Evolutionary conservation across 2,329 filamentous ascomycete genomes (phyloP).

Genomic region (Thielaviopsis musarum): DNA sequence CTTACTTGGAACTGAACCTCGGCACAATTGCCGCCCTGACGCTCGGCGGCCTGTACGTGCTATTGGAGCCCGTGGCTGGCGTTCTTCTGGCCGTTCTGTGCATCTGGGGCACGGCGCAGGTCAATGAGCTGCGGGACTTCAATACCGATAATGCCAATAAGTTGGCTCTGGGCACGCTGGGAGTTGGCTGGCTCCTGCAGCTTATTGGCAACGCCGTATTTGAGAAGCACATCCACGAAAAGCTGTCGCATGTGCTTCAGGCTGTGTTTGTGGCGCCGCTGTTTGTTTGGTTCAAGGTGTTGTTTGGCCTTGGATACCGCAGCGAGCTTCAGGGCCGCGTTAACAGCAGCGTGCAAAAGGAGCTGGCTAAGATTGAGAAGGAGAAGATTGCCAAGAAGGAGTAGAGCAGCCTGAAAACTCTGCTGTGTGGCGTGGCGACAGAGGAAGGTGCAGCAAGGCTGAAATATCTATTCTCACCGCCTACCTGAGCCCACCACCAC

Average conservation of each 20-base stretch:
- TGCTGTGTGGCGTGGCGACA: background rate
- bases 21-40: constrained; percentile 46
- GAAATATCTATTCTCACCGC: background rate
- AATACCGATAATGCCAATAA: constrained; percentile 32
- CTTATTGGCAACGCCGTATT: constrained; percentile 84
- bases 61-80: constrained; percentile 89
- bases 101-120: constrained; percentile 54
- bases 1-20: constrained; percentile 49
- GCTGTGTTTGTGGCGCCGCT: constrained; percentile 85
- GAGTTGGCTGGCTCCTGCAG: constrained; percentile 70
- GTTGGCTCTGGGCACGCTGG: constrained; percentile 47
- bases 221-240: constrained; percentile 43
- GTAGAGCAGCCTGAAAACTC: constrained; percentile 16
- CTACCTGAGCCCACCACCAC: background rate
- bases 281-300: constrained; percentile 90
- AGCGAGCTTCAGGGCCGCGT: constrained; percentile 72
- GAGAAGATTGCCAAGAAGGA: constrained; percentile 35
- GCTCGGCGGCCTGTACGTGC: constrained; percentile 68
- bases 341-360: constrained; percentile 55
- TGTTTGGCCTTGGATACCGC: constrained; percentile 83
- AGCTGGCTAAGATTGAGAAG: constrained; percentile 58
- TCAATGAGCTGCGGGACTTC: constrained; percentile 55
- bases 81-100: constrained; percentile 60
- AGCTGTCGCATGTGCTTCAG: constrained; percentile 75
- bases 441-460: background rate